Evolutionary conservation across 768 basidiomycete genomes (phyloP).

Genomic region (Naematelia aurantialba): DNA sequence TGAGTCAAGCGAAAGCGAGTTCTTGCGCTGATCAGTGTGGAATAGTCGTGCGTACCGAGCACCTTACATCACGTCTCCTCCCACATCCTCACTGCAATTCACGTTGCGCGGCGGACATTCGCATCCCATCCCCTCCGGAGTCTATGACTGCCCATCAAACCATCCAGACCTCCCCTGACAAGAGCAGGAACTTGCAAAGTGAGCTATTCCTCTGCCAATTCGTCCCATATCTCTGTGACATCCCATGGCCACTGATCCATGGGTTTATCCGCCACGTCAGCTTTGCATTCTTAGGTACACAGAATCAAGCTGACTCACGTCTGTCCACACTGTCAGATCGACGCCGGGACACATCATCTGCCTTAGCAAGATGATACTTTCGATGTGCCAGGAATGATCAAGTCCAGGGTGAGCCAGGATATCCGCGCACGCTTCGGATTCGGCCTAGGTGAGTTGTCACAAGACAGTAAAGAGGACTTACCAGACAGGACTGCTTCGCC

Average conservation of each 20-base stretch:
- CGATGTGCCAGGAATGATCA: not conserved
- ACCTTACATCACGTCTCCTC: no score
- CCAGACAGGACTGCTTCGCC: not conserved
- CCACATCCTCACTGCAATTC: no score
- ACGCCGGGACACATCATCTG: not conserved
- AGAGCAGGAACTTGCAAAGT: no score
- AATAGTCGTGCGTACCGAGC: no score
- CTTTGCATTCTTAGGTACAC: no score
- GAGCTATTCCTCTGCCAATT: not conserved
- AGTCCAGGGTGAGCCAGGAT: not conserved
- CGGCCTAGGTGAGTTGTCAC: not conserved
- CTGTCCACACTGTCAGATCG: not conserved
- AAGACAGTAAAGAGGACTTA: not conserved
- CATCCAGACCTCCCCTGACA: no score
- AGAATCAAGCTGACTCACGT: no score
- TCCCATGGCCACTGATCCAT: not conserved
- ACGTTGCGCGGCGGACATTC: no score
- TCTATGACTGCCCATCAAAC: no score
- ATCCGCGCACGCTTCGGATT: not conserved
- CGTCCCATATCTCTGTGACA: not conserved
- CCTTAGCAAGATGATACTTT: not conserved
- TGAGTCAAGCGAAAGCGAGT: no score
- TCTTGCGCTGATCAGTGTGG: no score
- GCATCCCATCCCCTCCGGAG: no score
- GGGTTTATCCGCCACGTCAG: not conserved